Percentiles rank a stretch among this genome's conserved stretches.
Conservation (phyloP, 2,329 filamentous ascomycete genomes). For the Colletotrichum viniferum region DNA sequence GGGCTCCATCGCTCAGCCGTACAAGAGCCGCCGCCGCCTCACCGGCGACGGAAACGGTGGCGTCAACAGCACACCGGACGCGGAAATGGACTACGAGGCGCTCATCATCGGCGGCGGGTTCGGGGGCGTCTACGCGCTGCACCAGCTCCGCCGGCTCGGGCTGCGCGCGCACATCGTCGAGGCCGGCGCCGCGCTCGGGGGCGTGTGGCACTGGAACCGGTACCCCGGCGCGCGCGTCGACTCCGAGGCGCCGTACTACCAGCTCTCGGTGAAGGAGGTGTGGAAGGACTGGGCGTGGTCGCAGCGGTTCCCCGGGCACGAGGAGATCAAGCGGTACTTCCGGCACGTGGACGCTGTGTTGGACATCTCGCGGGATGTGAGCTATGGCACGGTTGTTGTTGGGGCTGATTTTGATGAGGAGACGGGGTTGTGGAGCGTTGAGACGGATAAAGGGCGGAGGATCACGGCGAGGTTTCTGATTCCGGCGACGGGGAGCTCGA, state of each 20-base stretch:
- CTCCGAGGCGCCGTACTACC: conserved; percentile 36
- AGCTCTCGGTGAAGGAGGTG: conserved; percentile 39
- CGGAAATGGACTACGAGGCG: conserved; percentile 21
- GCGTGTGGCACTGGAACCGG: conserved; percentile 48
- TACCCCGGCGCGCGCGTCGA: conserved; percentile 50
- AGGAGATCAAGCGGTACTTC: conserved; percentile 51
- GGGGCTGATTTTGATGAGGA: conserved; percentile 43
- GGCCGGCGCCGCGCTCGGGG: conserved; percentile 39
- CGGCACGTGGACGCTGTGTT: conserved; percentile 47
- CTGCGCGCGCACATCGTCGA: conserved; percentile 42
- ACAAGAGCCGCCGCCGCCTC: neutral
- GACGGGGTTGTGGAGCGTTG: conserved; percentile 45
- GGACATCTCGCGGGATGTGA: conserved; percentile 45
- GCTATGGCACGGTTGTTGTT: conserved; percentile 47
- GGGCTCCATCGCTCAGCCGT: neutral
- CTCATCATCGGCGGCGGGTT: conserved; percentile 30
- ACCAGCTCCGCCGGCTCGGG: conserved; percentile 39
- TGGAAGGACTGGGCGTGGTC: conserved; percentile 50
- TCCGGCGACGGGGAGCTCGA: conserved; percentile 48
- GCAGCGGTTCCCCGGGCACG: conserved; percentile 39
- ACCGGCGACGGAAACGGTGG: neutral
- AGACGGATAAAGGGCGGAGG: conserved; percentile 40
- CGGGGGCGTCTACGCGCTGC: conserved; percentile 30
- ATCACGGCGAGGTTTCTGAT: conserved; percentile 49
- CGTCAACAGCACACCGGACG: neutral